Conservation (phyloP, 106 monocot species). For the Allium cepa region DNA sequence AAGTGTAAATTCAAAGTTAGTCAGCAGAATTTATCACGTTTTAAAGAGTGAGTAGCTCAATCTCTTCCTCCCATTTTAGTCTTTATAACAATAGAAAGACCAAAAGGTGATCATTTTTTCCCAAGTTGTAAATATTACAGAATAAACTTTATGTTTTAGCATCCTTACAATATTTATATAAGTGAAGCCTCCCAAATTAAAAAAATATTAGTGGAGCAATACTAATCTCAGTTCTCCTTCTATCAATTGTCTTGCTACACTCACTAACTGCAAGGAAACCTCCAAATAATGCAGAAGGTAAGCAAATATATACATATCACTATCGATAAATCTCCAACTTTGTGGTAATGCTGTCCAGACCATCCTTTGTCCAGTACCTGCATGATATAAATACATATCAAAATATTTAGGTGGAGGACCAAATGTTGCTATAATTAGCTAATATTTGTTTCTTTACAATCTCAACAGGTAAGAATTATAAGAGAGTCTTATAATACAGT, state of each 20-base stretch:
- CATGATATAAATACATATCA: background rate
- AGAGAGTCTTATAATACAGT: no score
- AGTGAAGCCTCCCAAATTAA: background rate
- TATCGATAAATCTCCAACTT: no score
- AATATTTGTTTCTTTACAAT: background rate
- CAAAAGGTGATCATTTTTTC: background rate
- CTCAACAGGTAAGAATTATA: conserved; percentile 2
- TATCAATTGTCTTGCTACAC: background rate
- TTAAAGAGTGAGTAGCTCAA: no score
- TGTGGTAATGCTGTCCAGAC: background rate
- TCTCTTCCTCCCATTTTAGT: background rate
- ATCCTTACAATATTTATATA: conserved; percentile 2
- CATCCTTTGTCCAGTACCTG: background rate
- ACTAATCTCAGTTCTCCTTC: background rate
- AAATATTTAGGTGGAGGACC: background rate
- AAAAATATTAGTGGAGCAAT: background rate
- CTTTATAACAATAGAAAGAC: background rate
- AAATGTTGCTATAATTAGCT: background rate
- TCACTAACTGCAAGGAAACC: no score
- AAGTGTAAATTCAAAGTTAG: no score
- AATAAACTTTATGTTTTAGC: background rate
- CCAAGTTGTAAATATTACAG: background rate
- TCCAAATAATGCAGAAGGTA: background rate
- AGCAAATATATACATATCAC: no score
- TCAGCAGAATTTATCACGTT: no score